Evolutionary conservation across 345 rosid species (phyloP).

Genomic region (Rubroshorea leprosula): DNA sequence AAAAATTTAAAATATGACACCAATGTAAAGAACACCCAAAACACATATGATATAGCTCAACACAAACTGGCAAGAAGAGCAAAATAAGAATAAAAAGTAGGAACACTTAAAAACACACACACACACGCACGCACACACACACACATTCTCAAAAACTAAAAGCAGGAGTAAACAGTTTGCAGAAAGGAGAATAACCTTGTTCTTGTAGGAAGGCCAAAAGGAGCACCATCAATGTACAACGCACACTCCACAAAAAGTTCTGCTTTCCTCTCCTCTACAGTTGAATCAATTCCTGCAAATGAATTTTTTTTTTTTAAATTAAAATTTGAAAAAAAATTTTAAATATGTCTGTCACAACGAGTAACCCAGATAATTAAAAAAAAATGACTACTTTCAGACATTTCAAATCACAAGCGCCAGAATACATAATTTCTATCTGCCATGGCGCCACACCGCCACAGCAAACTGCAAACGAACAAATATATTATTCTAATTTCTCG

Average conservation of each 20-base stretch:
- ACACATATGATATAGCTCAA: neutral
- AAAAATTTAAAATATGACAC: too few species aligned
- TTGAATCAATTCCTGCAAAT: conserved; percentile 37
- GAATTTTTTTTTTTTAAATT: too few species aligned
- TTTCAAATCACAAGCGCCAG: neutral
- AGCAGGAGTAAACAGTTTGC: neutral
- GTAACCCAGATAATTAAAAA: neutral
- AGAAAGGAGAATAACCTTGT: conserved; percentile 48
- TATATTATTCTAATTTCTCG: too few species aligned
- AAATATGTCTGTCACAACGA: neutral
- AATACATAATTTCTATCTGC: neutral
- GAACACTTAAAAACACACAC: neutral
- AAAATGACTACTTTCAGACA: neutral
- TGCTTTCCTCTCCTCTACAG: conserved; percentile 53
- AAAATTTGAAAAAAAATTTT: neutral
- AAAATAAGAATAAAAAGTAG: neutral
- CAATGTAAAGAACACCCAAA: neutral
- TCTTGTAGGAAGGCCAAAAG: conserved; percentile 85
- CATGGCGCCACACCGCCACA: too few species aligned
- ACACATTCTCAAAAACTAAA: neutral
- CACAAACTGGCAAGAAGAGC: too few species aligned
- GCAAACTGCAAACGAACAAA: neutral
- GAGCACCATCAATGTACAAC: conserved; percentile 83
- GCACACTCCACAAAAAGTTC: conserved; percentile 84
- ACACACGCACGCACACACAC: too few species aligned